Evolutionary conservation across 2,329 filamentous ascomycete genomes (phyloP).

Genomic region (Davidsoniella neocaledoniae): DNA sequence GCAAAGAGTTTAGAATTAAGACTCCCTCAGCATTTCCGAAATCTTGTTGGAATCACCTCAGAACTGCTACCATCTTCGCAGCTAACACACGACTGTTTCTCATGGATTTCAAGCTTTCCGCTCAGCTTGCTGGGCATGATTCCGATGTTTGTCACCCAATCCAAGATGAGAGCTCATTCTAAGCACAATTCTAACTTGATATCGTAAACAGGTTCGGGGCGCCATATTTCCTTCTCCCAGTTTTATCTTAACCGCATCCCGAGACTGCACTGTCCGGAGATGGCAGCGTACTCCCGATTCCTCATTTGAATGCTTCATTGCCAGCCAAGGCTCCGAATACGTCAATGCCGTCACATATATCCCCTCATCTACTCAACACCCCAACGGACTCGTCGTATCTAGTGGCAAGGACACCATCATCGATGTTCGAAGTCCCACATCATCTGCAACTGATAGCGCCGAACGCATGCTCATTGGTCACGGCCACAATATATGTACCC

Average conservation of each 20-base stretch:
- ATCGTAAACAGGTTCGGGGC: constrained; percentile 54
- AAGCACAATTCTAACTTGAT: not conserved
- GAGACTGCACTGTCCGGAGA: constrained; percentile 76
- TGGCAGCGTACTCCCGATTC: constrained; percentile 54
- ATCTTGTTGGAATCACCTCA: no score
- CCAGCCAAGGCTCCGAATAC: constrained; percentile 66
- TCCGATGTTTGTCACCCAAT: constrained; percentile 55
- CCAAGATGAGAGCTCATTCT: not conserved
- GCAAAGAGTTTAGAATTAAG: no score
- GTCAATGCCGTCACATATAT: constrained; percentile 73
- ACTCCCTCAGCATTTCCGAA: no score
- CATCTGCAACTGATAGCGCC: constrained; percentile 54
- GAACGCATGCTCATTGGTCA: constrained; percentile 79
- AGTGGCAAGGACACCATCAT: constrained; percentile 87
- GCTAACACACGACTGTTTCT: not conserved
- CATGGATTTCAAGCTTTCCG: constrained; percentile 71
- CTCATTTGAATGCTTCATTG: constrained; percentile 57
- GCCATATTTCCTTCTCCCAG: constrained; percentile 61
- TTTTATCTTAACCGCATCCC: constrained; percentile 66
- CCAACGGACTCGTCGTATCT: constrained; percentile 69
- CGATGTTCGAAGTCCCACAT: constrained; percentile 62
- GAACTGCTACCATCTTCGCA: no score
- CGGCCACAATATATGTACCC: constrained; percentile 67
- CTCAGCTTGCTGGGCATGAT: constrained; percentile 74
- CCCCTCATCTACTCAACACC: constrained; percentile 47